These are phyloP conservation scores for Spatholobus suberectus DNA, from an alignment of 306 rosid genomes.

Conservation along the genomic window DNA sequence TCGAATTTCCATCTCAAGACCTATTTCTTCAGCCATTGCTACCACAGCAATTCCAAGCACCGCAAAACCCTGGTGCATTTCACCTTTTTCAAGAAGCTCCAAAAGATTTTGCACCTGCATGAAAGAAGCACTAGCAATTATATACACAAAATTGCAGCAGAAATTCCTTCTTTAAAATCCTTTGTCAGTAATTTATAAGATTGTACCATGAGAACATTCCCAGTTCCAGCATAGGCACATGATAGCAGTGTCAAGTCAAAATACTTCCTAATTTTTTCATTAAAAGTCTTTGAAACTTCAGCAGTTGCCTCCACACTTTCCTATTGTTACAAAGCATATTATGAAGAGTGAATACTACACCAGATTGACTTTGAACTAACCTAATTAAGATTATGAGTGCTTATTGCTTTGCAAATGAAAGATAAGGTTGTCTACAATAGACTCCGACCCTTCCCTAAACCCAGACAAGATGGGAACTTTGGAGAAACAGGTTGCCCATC, in stretches of 20 bases:
- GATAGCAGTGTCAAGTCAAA: slow-evolving; percentile 92
- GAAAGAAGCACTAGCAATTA: slow-evolving; percentile 35
- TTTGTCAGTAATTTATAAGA: not conserved
- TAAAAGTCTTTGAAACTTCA: slow-evolving; percentile 77
- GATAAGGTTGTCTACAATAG: too few species aligned
- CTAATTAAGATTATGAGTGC: too few species aligned
- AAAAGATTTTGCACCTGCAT: slow-evolving; percentile 86
- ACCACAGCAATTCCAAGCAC: slow-evolving; percentile 98
- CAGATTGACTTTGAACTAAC: slow-evolving; percentile 17
- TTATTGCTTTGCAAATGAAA: too few species aligned
- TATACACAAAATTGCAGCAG: slow-evolving; percentile 28
- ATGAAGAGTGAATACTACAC: slow-evolving; percentile 17
- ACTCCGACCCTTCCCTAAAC: too few species aligned
- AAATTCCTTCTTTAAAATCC: not conserved
- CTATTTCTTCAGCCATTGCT: slow-evolving; percentile 97
- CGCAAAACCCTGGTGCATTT: slow-evolving; percentile 94
- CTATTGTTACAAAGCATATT: slow-evolving; percentile 49
- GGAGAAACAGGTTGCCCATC: not conserved
- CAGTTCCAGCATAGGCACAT: slow-evolving; percentile 98
- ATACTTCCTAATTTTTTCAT: slow-evolving; percentile 86
- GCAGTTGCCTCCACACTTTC: slow-evolving; percentile 86
- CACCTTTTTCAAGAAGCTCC: slow-evolving; percentile 93
- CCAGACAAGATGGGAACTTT: too few species aligned
- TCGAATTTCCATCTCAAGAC: slow-evolving; percentile 94
- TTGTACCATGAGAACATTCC: slow-evolving; percentile 94